These are phyloP conservation scores for Breynia disticha DNA, from an alignment of 441 rosid genomes.

Conservation along the genomic window DNA sequence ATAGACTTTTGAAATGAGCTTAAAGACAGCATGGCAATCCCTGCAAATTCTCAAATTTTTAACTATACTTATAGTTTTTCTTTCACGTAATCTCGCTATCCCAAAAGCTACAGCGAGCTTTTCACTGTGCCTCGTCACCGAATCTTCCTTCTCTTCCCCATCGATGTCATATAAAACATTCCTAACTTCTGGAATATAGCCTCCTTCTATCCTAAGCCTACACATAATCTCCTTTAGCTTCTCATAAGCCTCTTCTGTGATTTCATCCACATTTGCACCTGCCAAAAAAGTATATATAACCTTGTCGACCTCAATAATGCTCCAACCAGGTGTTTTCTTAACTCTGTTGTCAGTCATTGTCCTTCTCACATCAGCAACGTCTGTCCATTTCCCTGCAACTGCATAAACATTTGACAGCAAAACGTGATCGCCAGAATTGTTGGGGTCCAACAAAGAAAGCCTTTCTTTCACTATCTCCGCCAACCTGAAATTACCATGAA, in stretches of 20 bases:
- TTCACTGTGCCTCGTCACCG: constrained; percentile 62
- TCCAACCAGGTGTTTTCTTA: constrained; percentile 73
- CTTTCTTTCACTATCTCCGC: constrained; percentile 48
- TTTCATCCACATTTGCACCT: constrained; percentile 34
- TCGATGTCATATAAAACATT: constrained; percentile 59
- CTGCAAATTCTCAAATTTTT: constrained; percentile 77
- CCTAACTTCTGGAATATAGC: constrained; percentile 53
- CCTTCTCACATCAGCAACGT: constrained; percentile 53
- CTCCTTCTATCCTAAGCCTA: constrained; percentile 56
- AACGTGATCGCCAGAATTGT: constrained; percentile 50
- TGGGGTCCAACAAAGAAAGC: constrained; percentile 53
- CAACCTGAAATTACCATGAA: constrained; percentile 54
- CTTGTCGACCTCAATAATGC: constrained; percentile 66
- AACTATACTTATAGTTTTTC: constrained; percentile 54
- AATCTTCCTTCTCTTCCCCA: constrained; percentile 77
- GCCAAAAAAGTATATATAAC: constrained; percentile 48
- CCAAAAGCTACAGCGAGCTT: constrained; percentile 76
- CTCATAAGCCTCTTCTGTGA: constrained; percentile 46
- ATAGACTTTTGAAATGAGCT: constrained; percentile 58
- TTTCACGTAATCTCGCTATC: constrained; percentile 39
- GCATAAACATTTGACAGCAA: constrained; percentile 69
- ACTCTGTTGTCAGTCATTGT: constrained; percentile 47
- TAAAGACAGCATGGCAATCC: constrained; percentile 67
- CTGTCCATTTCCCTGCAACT: constrained; percentile 65
- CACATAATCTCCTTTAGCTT: constrained; percentile 49